A percentile compares a stretch with the other conserved stretches of the same genome.
Evolutionary conservation across 176 grass and related monocot species (phyloP).

Genomic region (Oryza glumipatula): DNA sequence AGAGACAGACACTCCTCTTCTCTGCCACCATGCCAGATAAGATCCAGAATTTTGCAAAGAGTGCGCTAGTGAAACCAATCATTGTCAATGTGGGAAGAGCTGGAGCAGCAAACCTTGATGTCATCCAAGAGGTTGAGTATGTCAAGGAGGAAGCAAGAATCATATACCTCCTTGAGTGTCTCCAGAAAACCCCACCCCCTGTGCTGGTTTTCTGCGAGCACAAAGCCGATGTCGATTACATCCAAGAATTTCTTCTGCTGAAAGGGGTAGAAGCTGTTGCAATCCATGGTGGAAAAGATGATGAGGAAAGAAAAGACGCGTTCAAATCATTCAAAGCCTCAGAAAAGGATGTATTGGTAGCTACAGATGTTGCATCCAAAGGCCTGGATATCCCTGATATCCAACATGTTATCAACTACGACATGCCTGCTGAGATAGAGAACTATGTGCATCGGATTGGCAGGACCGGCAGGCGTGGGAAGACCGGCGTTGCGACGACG

Average conservation of each 20-base stretch:
- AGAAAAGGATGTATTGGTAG: constrained; percentile 84
- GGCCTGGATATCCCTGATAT: constrained; percentile 97
- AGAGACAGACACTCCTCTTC: constrained; percentile 90
- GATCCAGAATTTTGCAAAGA: constrained; percentile 88
- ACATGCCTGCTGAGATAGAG: constrained; percentile 92
- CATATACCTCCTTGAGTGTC: constrained; percentile 89
- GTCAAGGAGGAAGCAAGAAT: constrained; percentile 92
- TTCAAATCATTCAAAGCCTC: constrained; percentile 71
- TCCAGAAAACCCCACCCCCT: constrained; percentile 91
- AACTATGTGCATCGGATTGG: constrained; percentile 95
- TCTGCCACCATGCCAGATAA: constrained; percentile 96
- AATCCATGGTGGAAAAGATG: constrained; percentile 92
- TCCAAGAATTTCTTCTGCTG: constrained; percentile 91
- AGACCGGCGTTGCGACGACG: constrained; percentile 86
- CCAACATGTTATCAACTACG: constrained; percentile 95
- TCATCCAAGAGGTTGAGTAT: constrained; percentile 98
- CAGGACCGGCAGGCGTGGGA: constrained; percentile 83
- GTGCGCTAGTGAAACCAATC: constrained; percentile 80
- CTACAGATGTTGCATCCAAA: constrained; percentile 92
- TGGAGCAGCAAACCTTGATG: constrained; percentile 91
- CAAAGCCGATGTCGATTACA: constrained; percentile 86
- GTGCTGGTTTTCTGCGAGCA: constrained; percentile 91
- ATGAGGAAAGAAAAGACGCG: constrained; percentile 85
- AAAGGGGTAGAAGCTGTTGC: constrained; percentile 93
- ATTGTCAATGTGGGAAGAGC: constrained; percentile 89